A percentile compares a stretch with the other conserved stretches of the same genome.
Evolutionary conservation across 1,139 yeast genomes (phyloP).

Genomic region (Kodamaea suecica): DNA sequence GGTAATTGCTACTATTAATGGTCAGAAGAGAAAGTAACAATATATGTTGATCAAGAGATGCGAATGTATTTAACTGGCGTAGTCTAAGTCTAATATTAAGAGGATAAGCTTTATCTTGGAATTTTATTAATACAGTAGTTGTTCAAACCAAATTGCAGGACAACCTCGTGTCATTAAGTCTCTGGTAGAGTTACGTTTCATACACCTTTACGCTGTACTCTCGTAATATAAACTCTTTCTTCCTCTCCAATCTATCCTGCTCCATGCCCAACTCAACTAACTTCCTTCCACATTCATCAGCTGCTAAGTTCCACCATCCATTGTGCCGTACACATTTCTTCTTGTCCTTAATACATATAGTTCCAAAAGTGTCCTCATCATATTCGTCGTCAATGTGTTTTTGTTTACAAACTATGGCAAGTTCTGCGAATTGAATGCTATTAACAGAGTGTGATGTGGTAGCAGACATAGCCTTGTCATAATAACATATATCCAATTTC

Average conservation of each 20-base stretch:
- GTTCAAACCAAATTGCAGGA: too few relatives aligned
- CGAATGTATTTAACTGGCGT: too few relatives aligned
- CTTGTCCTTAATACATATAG: constrained; percentile 57
- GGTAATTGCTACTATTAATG: constrained; percentile 73
- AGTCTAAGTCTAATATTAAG: too few relatives aligned
- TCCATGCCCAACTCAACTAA: constrained; percentile 26
- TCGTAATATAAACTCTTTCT: constrained; percentile 24
- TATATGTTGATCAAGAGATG: too few relatives aligned
- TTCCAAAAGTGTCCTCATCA: constrained; percentile 20
- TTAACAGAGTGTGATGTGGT: not conserved
- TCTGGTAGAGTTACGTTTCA: constrained; percentile 19
- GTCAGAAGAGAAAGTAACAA: constrained; percentile 34
- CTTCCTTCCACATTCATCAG: constrained; percentile 41
- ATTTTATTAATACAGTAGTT: too few relatives aligned
- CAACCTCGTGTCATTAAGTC: too few relatives aligned
- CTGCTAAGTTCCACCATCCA: constrained; percentile 60
- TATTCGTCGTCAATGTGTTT: constrained; percentile 10
- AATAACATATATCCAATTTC: constrained; percentile 34
- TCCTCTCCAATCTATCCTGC: constrained; percentile 22
- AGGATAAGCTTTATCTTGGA: too few relatives aligned
- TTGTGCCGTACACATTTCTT: constrained; percentile 64
- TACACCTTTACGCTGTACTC: constrained; percentile 36
- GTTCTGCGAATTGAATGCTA: constrained; percentile 11
- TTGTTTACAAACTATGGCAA: constrained; percentile 18
- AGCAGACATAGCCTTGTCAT: constrained; percentile 18